Evolutionary conservation across 768 basidiomycete species (phyloP).

Genomic region (Rhizopogon roseolus): DNA sequence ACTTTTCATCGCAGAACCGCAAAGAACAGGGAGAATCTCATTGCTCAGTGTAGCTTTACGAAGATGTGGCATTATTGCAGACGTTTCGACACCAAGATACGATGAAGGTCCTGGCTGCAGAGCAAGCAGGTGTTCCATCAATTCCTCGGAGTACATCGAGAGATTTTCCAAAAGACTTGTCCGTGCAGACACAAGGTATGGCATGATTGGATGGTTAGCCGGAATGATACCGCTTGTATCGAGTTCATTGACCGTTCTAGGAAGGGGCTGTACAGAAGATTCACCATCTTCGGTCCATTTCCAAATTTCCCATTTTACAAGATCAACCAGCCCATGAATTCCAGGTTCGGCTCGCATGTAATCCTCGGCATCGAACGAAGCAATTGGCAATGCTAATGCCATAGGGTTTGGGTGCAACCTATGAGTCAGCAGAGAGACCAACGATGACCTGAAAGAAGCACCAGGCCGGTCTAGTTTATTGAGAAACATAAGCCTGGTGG

Average conservation of each 20-base stretch:
- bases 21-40: slow-evolving; percentile 72
- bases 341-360: slow-evolving; percentile 78
- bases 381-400: slow-evolving; percentile 65
- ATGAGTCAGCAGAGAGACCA: slow-evolving; percentile 70
- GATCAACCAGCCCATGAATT: slow-evolving; percentile 78
- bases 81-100: slow-evolving; percentile 56
- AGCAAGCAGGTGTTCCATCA: slow-evolving; percentile 69
- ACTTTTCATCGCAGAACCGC: slow-evolving; percentile 77
- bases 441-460: slow-evolving; percentile 68
- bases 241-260: slow-evolving; percentile 43
- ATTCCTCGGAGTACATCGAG: slow-evolving; percentile 72
- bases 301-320: slow-evolving; percentile 83
- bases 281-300: slow-evolving; percentile 57
- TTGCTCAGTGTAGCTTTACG: slow-evolving; percentile 63
- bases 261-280: slow-evolving; percentile 41
- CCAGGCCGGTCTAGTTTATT: slow-evolving; percentile 89
- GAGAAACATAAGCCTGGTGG: slow-evolving; percentile 73
- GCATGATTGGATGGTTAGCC: slow-evolving; percentile 59
- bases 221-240: slow-evolving; percentile 41
- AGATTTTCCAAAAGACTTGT: slow-evolving; percentile 70
- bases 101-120: slow-evolving; percentile 53
- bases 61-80: slow-evolving; percentile 55
- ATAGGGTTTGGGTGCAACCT: slow-evolving; percentile 73
- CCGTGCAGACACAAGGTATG: slow-evolving; percentile 64
- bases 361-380: slow-evolving; percentile 64